Evolutionary conservation across 75 land plant genomes (phyloP).

Genomic region (Chamaecyparis obtusa): DNA sequence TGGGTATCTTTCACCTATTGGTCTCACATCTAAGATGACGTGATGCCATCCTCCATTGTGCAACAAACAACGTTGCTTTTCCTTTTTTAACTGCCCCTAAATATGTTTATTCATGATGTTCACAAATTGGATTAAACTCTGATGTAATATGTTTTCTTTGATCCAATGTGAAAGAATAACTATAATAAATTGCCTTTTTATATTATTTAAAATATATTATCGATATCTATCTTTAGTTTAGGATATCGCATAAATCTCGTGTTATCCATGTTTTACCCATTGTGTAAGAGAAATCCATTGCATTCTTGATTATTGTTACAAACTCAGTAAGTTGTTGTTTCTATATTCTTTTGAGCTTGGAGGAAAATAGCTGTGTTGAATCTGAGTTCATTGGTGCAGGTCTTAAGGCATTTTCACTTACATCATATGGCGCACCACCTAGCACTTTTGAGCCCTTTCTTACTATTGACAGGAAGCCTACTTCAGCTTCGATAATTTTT

Average conservation of each 20-base stretch:
- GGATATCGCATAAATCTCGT: not conserved
- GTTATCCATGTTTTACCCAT: not conserved
- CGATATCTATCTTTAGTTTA: not conserved
- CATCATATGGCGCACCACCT: slow-evolving; percentile 67
- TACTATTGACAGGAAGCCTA: slow-evolving; percentile 75
- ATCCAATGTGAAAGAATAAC: too few species aligned
- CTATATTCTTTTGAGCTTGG: not conserved
- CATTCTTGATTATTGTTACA: not conserved
- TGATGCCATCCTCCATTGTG: too few species aligned
- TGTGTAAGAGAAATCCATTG: not conserved
- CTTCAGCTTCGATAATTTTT: slow-evolving; percentile 61
- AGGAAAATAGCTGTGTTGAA: not conserved
- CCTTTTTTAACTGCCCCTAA: too few species aligned
- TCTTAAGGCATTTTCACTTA: slow-evolving; percentile 73
- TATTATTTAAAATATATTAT: not conserved
- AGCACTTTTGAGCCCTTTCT: slow-evolving; percentile 96
- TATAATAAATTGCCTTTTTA: not conserved
- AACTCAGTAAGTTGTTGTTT: not conserved
- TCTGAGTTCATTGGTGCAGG: slow-evolving; percentile 37
- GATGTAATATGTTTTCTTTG: too few species aligned
- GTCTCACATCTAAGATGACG: too few species aligned
- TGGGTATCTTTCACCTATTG: too few species aligned
- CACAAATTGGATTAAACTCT: too few species aligned
- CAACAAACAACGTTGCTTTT: too few species aligned
- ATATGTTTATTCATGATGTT: too few species aligned